phyloP scores from a whole-genome alignment of 2,329 filamentous ascomycete genomes.

The Alternaria sp. region DNA sequence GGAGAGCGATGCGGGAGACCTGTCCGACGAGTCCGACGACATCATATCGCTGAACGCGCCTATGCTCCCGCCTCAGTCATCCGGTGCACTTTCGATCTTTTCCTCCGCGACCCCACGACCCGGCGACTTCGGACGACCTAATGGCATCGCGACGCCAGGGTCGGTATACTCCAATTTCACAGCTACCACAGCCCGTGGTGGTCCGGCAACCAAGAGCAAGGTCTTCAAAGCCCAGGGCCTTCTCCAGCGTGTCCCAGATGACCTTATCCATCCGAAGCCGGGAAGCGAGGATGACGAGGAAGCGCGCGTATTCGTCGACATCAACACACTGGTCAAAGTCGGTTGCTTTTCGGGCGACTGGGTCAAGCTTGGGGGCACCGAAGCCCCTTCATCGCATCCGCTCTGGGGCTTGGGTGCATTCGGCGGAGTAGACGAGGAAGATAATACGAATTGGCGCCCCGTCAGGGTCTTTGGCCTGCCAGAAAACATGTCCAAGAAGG shows the following conservation, averaged over 20 bases:
- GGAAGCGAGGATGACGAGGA: slow-evolving; percentile 83
- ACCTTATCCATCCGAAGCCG: slow-evolving; percentile 85
- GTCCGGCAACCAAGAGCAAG: slow-evolving; percentile 71
- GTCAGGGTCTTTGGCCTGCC: slow-evolving; percentile 89
- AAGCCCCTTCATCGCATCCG: slow-evolving; percentile 73
- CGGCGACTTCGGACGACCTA: slow-evolving; percentile 67
- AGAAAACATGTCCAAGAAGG: slow-evolving; percentile 67
- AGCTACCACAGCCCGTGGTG: slow-evolving; percentile 78
- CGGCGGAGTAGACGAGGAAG: slow-evolving; percentile 67
- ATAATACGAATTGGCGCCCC: slow-evolving; percentile 74
- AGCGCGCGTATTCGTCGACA: slow-evolving; percentile 87
- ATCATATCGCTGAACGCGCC: slow-evolving; percentile 90
- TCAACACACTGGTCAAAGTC: slow-evolving; percentile 82
- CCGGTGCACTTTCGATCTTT: slow-evolving; percentile 79
- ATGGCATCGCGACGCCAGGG: slow-evolving; percentile 80
- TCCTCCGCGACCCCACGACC: slow-evolving; percentile 83
- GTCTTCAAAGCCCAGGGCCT: slow-evolving; percentile 85
- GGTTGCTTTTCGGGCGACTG: slow-evolving; percentile 98
- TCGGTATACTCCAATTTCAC: slow-evolving; percentile 92
- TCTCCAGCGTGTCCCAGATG: slow-evolving; percentile 72
- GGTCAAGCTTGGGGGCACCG: slow-evolving; percentile 81
- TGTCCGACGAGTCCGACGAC: slow-evolving; percentile 92
- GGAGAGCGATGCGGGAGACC: slow-evolving; percentile 71
- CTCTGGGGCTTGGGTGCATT: slow-evolving; percentile 74
- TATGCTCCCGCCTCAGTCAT: slow-evolving; percentile 75